Percentiles rank a stretch among this genome's conserved stretches.
These are phyloP conservation scores for Scheffersomyces spartinae DNA, from an alignment of 805 yeast genomes.

Conservation along the genomic window DNA sequence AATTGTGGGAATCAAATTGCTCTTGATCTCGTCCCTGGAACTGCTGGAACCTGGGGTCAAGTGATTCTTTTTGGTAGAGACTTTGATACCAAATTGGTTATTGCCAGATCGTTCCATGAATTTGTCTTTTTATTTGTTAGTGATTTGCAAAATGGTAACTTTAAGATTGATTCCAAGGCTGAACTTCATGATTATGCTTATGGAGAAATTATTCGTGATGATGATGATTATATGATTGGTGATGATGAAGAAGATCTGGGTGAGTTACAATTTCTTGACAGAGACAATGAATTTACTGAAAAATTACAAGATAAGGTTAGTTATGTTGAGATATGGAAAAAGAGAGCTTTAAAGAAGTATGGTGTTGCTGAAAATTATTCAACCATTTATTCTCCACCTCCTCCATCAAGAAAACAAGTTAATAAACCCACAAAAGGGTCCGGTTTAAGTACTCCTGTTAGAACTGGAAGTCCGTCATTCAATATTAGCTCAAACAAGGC, in stretches of 20 bases:
- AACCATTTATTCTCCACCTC: not conserved
- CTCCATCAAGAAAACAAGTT: not conserved
- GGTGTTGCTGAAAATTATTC: slow-evolving; percentile 14
- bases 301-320: slow-evolving; percentile 14
- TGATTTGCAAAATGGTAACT: slow-evolving; percentile 32
- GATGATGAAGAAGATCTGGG: slow-evolving; percentile 36
- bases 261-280: slow-evolving; percentile 26
- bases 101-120: slow-evolving; percentile 27
- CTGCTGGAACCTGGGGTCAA: slow-evolving; percentile 30
- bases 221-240: slow-evolving; percentile 28
- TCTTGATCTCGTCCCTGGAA: slow-evolving; percentile 29
- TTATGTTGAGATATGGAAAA: slow-evolving; percentile 31
- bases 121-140: slow-evolving; percentile 24
- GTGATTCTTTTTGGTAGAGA: slow-evolving; percentile 33
- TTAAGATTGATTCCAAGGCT: slow-evolving; percentile 2
- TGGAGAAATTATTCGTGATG: slow-evolving; percentile 27
- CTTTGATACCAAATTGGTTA: slow-evolving; percentile 30
- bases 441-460: not conserved
- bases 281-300: slow-evolving; percentile 23
- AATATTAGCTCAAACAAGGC: not conserved
- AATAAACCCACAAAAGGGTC: not conserved
- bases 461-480: not conserved
- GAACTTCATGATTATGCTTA: too few species aligned
- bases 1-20: slow-evolving; percentile 33
- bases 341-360: slow-evolving; percentile 27